These are phyloP conservation scores for Carpinus fangiana DNA, from an alignment of 306 rosid species.

Conservation along the genomic window DNA sequence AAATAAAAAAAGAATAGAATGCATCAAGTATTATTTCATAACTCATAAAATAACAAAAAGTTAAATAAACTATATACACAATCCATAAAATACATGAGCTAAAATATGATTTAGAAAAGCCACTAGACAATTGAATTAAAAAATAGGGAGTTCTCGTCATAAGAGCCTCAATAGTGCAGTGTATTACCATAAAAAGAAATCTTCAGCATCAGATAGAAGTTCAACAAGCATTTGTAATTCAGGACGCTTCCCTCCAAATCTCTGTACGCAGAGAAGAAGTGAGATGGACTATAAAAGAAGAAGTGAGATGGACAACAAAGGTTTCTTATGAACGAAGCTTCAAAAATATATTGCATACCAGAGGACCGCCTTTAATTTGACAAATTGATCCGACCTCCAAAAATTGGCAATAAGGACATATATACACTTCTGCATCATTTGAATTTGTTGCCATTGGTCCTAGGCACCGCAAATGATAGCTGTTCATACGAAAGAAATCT, in stretches of 20 bases:
- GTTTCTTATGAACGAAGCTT: constrained; percentile 14
- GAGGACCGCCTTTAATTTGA: constrained; percentile 46
- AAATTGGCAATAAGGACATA: constrained; percentile 60
- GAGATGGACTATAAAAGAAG: constrained; percentile 12
- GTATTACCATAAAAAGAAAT: constrained; percentile 64
- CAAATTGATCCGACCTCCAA: constrained; percentile 42
- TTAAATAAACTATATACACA: background rate
- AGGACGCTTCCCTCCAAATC: constrained; percentile 45
- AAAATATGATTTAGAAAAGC: background rate
- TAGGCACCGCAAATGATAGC: constrained; percentile 75
- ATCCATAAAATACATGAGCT: background rate
- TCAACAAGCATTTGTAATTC: constrained; percentile 53
- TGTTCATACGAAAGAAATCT: constrained; percentile 46
- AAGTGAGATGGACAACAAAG: constrained; percentile 15
- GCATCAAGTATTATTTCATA: background rate
- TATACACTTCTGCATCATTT: constrained; percentile 32
- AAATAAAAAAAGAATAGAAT: background rate
- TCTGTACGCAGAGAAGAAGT: constrained; percentile 49
- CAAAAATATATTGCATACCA: constrained; percentile 48
- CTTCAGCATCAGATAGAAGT: constrained; percentile 50
- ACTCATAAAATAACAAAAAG: background rate
- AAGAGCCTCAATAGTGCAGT: constrained; percentile 16
- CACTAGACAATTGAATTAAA: constrained; percentile 6
- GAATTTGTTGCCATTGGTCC: constrained; percentile 38
- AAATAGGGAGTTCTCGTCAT: background rate